Evolutionary conservation across 345 rosid species (phyloP), one percentile per base, ranked within the genome.

Genomic region (Schrenkiella parvula): DNA sequence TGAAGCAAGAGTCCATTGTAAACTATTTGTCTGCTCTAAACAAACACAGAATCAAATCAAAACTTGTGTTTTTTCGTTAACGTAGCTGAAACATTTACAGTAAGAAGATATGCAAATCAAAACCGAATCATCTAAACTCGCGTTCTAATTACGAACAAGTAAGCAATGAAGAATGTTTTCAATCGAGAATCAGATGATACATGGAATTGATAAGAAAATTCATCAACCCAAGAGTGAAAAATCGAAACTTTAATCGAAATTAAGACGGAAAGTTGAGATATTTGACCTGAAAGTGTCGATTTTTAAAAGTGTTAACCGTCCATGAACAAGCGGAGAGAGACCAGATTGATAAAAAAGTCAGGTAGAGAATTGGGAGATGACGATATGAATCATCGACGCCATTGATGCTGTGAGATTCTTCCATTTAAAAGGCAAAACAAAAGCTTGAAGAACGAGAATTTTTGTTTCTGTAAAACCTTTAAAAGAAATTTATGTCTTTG

Each of bases 1-100:
- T 52, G 91, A 79, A 9, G 92, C 85, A 38, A 93, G 86, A 29
- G 87, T 85, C 98, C 96, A 89, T 78, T 90, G 96, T 67, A 90
- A 80, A 73, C 86, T 88, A 77, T 74, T 90, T 61, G 80, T 79
- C 91, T 89, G 93, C 77, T 81, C 80, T 71, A 85, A 63, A 64
- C 23, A 77, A 41, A 43, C 3, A 44, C 50, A 50, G 0, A 57
- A 54, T 10, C 59, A 35, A 53, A 28, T 34, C 66, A 65, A 70
- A 65, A 70, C 6, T 14, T 70, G 2, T 26, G 19, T 38, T 25
- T 72, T 4, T 15, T 59, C 21, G 15, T 31, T 42, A 3, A 28
- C 61, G 11, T 11, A 51, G 17, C 17, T 51, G 31, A 10, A 39
- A 10, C n/a, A 17, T 0, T 44, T 1, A 43, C 55, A 8, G 6